Base-by-base conservation (phyloP, 345 rosid genomes). In the Acer saccharum region DNA sequence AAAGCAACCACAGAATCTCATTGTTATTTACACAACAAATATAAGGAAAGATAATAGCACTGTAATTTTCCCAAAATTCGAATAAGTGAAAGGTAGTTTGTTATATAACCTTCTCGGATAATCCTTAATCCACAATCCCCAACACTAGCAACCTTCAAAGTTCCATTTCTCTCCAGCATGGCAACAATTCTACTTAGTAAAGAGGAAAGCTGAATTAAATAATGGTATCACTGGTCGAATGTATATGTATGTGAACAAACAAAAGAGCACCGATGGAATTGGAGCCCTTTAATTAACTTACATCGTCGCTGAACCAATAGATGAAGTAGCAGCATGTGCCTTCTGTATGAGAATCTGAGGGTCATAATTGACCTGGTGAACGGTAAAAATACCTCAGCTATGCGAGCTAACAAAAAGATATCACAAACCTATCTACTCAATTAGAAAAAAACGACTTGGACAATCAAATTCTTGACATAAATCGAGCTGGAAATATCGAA, bases 81-180 rank as follows among this genome's bases (percentile, higher is more conserved):
- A 18, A 75, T 8, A 35, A 46, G 27, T 25, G 50, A 29, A 50
- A 6, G 8, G 13, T 3, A 32, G 52, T 12, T 12, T 14, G 10
- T 20, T 65, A 63, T 65, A 63, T 54, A 54, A 91, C 97, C 98
- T 82, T 87, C 65, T n/a, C 97, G 90, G 67, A 95, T 83, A 75
- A 88, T 84, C 81, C 85, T 88, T 70, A 93, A 82, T 83, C 98
- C 99, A 86, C 97, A 93, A 80, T 95, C 97, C 62, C 98, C 98
- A 25, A 91, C 88, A 84, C 85, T 91, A 43, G 96, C 94, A 16
- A 91, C 82, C 85, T 88, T 95, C 52, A 95, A 83, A 62, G 76
- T 74, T 69, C 99, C 92, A 27, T 84, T 79, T 58, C 86, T 91
- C 85, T 92, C 96, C 81, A 90, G 84, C 96, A 92, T 86, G 50